phyloP scores from a whole-genome alignment of 176 grass and related monocot species.

The Rhynchospora breviuscula region DNA sequence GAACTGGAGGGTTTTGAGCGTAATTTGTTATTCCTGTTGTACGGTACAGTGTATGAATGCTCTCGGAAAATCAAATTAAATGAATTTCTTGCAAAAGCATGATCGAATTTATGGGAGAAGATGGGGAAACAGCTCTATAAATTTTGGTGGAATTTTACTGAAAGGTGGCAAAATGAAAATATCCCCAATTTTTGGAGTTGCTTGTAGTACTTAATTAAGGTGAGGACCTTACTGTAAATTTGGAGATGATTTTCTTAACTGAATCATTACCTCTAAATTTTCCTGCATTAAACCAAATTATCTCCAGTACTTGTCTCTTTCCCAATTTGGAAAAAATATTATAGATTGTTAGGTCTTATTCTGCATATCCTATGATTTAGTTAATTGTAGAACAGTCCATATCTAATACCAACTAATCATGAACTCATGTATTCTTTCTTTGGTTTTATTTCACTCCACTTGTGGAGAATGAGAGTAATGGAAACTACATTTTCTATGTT shows the following conservation, averaged over 20 bases:
- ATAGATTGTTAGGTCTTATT: not conserved
- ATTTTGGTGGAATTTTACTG: not conserved
- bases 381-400: not conserved
- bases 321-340: not conserved
- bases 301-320: not conserved
- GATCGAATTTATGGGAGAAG: not conserved
- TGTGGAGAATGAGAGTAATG: not conserved
- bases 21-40: not conserved
- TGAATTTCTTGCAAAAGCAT: not conserved
- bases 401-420: not conserved
- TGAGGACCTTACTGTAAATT: not conserved
- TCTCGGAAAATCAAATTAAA: not conserved
- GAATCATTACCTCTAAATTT: not conserved
- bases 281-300: not conserved
- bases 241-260: not conserved
- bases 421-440: not conserved
- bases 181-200: not conserved
- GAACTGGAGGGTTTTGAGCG: not conserved
- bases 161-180: not conserved
- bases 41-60: not conserved
- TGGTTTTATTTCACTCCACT: not conserved
- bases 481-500: slow-evolving; percentile 1
- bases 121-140: not conserved
- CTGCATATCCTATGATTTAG: not conserved
- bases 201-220: not conserved